Conservation (phyloP, 129 eudicot genomes). For the Centella asiatica region DNA sequence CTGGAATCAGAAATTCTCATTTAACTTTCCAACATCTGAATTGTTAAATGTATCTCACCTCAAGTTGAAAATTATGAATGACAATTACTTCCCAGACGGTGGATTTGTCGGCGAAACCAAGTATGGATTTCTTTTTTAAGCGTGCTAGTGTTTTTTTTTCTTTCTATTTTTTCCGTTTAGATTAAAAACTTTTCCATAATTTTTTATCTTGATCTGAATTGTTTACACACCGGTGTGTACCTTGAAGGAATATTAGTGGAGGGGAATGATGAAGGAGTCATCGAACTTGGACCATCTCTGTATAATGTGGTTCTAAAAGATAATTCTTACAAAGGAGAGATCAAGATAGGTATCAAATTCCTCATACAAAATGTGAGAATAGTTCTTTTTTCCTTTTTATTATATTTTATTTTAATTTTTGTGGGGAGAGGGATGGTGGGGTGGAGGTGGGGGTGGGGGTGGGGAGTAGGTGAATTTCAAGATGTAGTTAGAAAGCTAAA, state of each 20-base stretch:
- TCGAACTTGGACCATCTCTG: conserved; percentile 54
- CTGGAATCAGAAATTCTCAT: conserved; percentile 72
- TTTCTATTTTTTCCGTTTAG: background rate
- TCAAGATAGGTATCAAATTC: conserved; percentile 63
- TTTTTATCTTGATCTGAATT: background rate
- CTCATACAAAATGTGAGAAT: conserved; percentile 50
- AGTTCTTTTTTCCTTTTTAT: no score
- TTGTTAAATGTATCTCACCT: conserved; percentile 43
- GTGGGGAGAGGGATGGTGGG: no score
- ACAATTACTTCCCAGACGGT: conserved; percentile 36
- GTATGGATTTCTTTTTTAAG: conserved; percentile 30
- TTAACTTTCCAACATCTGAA: conserved; percentile 45
- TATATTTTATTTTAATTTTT: no score
- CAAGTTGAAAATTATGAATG: conserved; percentile 51
- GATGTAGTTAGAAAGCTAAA: no score
- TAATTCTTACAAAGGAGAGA: conserved; percentile 67
- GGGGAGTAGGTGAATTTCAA: no score
- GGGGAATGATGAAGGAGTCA: conserved; percentile 49
- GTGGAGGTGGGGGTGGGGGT: no score
- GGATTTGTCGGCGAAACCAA: conserved; percentile 70
- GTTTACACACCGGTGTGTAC: conserved; percentile 37
- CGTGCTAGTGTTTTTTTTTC: no score
- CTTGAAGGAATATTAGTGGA: conserved; percentile 60
- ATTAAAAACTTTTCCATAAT: background rate
- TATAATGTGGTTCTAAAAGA: conserved; percentile 85